These are phyloP conservation scores for Lumnitzera littorea DNA, from an alignment of 345 rosid genomes.

Conservation along the genomic window DNA sequence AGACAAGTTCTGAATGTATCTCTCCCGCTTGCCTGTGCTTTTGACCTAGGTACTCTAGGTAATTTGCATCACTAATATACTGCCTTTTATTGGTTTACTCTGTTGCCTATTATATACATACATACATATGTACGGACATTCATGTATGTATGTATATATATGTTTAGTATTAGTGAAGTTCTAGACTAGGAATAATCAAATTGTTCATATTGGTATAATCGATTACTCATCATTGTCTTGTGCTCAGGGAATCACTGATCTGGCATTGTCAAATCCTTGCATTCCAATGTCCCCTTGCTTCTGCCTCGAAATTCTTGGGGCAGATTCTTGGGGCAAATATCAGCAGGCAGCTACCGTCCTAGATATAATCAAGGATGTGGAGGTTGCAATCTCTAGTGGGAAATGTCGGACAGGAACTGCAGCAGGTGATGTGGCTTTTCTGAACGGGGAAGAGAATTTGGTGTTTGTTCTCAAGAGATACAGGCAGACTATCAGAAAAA, in stretches of 20 bases:
- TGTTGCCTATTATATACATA: too few relatives aligned
- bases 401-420: conserved; percentile 90
- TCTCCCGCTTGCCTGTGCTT: too few relatives aligned
- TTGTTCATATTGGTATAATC: conserved; percentile 1
- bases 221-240: conserved; percentile 7
- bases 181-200: background rate
- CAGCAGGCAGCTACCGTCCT: conserved; percentile 57
- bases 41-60: too few relatives aligned
- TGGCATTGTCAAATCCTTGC: conserved; percentile 72
- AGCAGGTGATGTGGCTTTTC: conserved; percentile 97
- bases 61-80: too few relatives aligned
- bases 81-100: too few relatives aligned
- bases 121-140: too few relatives aligned
- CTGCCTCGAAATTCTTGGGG: conserved; percentile 61
- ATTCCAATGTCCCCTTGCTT: conserved; percentile 71
- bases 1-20: too few relatives aligned
- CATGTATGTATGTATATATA: too few relatives aligned
- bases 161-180: too few relatives aligned
- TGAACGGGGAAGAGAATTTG: conserved; percentile 85
- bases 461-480: conserved; percentile 93
- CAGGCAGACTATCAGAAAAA: conserved; percentile 69
- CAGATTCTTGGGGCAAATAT: conserved; percentile 58
- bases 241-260: conserved; percentile 73
- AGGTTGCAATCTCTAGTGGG: conserved; percentile 77
- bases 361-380: conserved; percentile 85